phyloP scores from a whole-genome alignment of 441 rosid genomes.

The Bocquillonia castaneifolia region DNA sequence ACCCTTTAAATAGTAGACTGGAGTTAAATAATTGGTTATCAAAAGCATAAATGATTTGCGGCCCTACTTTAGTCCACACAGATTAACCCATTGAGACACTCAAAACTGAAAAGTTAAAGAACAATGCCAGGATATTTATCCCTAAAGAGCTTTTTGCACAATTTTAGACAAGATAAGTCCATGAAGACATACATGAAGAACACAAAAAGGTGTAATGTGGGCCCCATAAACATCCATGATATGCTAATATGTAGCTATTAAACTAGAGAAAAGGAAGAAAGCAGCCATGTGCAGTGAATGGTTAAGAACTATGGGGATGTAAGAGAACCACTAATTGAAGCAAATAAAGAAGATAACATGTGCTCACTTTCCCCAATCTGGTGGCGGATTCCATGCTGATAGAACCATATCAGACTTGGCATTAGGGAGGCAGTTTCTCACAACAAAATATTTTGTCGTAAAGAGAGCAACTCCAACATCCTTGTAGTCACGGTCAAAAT shows the following conservation, averaged over 20 bases:
- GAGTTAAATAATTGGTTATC: background rate
- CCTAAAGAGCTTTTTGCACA: no score
- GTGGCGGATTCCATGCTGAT: slow-evolving; percentile 98
- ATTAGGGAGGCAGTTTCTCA: slow-evolving; percentile 72
- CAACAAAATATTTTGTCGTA: slow-evolving; percentile 78
- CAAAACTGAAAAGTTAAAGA: background rate
- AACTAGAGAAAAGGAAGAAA: background rate
- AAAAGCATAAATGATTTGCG: background rate
- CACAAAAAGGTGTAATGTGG: background rate
- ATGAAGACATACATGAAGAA: no score
- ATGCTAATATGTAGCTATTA: background rate
- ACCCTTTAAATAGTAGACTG: background rate
- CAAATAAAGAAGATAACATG: slow-evolving; percentile 24
- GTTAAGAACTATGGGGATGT: background rate
- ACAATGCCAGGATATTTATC: background rate
- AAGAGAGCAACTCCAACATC: slow-evolving; percentile 89
- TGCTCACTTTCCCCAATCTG: slow-evolving; percentile 92
- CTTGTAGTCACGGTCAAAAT: slow-evolving; percentile 94
- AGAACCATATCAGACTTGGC: slow-evolving; percentile 88
- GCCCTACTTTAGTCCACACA: background rate
- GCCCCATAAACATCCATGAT: background rate
- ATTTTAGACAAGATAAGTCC: no score
- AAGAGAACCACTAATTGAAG: slow-evolving; percentile 11
- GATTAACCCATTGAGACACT: background rate
- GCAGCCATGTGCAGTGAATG: background rate